Percentiles rank a stretch among this genome's conserved stretches.
Evolutionary conservation across 208 protist species (phyloP).

Genomic region (Porcisia deanei): DNA sequence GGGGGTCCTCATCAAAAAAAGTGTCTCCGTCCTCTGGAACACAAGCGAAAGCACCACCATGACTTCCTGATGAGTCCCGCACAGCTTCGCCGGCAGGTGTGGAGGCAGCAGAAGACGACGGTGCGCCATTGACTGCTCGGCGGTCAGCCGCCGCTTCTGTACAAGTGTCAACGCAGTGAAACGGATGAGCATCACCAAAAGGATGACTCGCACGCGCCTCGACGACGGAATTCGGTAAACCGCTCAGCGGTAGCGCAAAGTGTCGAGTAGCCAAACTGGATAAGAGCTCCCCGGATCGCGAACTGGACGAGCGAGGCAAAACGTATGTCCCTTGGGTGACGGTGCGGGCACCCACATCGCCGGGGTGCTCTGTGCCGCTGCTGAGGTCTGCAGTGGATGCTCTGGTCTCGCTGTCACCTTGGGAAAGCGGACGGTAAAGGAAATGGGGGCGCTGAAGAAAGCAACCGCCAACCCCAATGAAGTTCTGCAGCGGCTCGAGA

Average conservation of each 20-base stretch:
- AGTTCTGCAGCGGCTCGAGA: slow-evolving; percentile 31
- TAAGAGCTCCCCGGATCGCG: not conserved
- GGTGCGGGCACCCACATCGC: not conserved
- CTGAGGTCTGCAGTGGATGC: not conserved
- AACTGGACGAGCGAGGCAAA: not conserved
- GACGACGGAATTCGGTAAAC: not conserved
- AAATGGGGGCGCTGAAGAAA: slow-evolving; percentile 22
- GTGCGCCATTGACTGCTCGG: not conserved
- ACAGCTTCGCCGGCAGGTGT: not conserved
- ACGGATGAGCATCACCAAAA: not conserved
- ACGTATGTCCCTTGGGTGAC: not conserved
- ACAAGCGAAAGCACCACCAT: not conserved
- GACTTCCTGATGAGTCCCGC: not conserved
- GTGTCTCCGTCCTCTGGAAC: slow-evolving; percentile 5
- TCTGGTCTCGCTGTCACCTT: not conserved
- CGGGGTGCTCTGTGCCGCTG: not conserved
- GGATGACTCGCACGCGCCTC: too few species aligned
- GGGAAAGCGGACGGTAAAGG: slow-evolving; percentile 16
- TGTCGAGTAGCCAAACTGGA: not conserved
- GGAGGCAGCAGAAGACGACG: too few species aligned
- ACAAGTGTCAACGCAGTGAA: not conserved
- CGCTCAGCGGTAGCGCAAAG: not conserved
- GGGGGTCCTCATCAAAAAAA: slow-evolving; percentile 33
- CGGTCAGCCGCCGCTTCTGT: too few species aligned
- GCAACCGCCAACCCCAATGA: slow-evolving; percentile 29